Evolutionary conservation across 2,329 filamentous ascomycete species (phyloP).

Genomic region (Sarocladium brachiariae): DNA sequence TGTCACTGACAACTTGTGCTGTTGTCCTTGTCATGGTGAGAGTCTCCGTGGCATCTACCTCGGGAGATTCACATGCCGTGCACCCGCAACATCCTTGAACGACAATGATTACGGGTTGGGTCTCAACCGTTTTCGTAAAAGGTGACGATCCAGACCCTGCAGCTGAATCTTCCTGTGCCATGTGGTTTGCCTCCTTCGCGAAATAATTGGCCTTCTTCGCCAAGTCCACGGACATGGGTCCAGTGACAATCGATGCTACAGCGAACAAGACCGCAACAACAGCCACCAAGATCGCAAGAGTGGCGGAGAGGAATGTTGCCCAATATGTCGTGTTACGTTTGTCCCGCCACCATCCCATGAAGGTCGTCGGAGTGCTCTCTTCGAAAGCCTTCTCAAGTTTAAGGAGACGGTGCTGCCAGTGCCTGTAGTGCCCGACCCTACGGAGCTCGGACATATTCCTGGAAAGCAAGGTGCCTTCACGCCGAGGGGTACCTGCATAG

Average conservation of each 20-base stretch:
- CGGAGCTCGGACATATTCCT: background rate
- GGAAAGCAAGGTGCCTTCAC: background rate
- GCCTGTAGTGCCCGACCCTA: background rate
- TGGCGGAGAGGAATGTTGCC: background rate
- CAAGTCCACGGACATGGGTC: background rate
- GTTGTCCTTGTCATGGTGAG: too few species aligned
- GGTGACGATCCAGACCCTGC: background rate
- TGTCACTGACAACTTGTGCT: too few species aligned
- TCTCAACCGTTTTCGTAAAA: background rate
- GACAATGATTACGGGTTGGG: background rate
- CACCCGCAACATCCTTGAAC: background rate
- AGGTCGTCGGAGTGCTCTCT: background rate
- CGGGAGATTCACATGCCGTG: too few species aligned
- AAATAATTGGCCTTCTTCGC: background rate
- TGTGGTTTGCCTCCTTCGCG: background rate
- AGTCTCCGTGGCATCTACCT: too few species aligned
- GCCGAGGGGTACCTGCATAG: background rate
- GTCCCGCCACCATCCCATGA: background rate
- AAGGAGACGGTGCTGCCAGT: background rate
- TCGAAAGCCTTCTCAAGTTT: background rate
- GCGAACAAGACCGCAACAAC: background rate
- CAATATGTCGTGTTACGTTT: background rate
- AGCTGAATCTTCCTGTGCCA: background rate
- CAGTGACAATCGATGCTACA: background rate
- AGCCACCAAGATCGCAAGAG: background rate